phyloP scores from a whole-genome alignment of 768 basidiomycete genomes.

The Trametes cubensis region DNA sequence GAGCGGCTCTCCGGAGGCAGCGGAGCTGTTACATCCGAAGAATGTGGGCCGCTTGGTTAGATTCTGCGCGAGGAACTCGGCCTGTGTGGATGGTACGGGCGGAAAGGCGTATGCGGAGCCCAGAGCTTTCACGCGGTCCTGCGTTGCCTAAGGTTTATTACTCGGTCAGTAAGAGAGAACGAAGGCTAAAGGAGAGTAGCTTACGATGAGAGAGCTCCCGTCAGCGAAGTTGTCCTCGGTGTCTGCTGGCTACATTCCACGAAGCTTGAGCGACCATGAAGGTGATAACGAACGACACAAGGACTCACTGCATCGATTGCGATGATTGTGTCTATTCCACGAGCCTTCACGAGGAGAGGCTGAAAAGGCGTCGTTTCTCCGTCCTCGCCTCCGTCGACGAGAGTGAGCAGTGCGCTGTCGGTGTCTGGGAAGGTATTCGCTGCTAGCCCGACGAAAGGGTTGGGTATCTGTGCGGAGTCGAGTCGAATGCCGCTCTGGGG shows the following conservation, averaged over 20 bases:
- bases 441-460: slow-evolving; percentile 57
- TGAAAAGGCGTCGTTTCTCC: slow-evolving; percentile 71
- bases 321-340: slow-evolving; percentile 74
- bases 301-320: slow-evolving; percentile 60
- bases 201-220: slow-evolving; percentile 56
- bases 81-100: slow-evolving; percentile 55
- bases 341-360: slow-evolving; percentile 68
- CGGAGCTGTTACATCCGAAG: slow-evolving; percentile 67
- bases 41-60: slow-evolving; percentile 73
- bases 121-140: slow-evolving; percentile 45
- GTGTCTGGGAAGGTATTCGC: slow-evolving; percentile 55
- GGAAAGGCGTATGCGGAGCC: slow-evolving; percentile 48
- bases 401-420: slow-evolving; percentile 52
- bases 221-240: slow-evolving; percentile 52
- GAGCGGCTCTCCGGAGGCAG: slow-evolving; percentile 47
- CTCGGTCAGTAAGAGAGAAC: neutral
- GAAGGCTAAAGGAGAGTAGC: neutral
- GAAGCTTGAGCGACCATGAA: neutral
- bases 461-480: slow-evolving; percentile 23
- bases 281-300: neutral
- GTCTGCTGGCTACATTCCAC: slow-evolving; percentile 46
- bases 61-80: slow-evolving; percentile 59
- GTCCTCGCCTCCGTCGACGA: slow-evolving; percentile 76
- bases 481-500: slow-evolving; percentile 17
- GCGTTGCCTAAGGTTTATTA: slow-evolving; percentile 49